phyloP scores from a whole-genome alignment of 1,284 basidiomycete genomes.

The Ceratobasidium papillatum region DNA sequence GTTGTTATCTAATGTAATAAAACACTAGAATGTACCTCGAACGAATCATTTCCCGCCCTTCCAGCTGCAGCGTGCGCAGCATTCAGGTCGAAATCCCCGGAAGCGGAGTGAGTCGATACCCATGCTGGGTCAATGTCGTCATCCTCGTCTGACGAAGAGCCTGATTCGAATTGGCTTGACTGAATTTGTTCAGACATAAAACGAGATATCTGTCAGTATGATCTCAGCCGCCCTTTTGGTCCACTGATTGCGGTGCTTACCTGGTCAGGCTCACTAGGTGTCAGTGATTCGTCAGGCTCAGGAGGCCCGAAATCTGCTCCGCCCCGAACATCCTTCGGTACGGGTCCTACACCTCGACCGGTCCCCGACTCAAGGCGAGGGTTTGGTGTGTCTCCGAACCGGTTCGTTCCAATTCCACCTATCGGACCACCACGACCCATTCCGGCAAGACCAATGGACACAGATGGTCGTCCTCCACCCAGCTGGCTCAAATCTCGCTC shows the following conservation, averaged over 20 bases:
- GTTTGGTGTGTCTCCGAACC: constrained; percentile 62
- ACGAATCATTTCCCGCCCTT: constrained; percentile 60
- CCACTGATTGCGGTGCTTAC: constrained; percentile 53
- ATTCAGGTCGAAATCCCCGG: constrained; percentile 64
- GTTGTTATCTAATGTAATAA: constrained; percentile 44
- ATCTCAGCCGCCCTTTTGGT: not conserved
- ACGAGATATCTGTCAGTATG: constrained; percentile 66
- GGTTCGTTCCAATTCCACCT: constrained; percentile 47
- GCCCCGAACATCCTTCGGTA: constrained; percentile 56
- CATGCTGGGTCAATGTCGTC: constrained; percentile 78
- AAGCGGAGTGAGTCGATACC: constrained; percentile 65
- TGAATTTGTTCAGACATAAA: constrained; percentile 79
- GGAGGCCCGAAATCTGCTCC: constrained; percentile 72
- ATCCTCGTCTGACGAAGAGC: constrained; percentile 58
- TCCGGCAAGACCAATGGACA: constrained; percentile 46
- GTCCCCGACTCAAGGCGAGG: constrained; percentile 50
- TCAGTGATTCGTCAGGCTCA: constrained; percentile 54
- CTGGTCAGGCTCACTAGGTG: constrained; percentile 58
- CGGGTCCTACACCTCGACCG: constrained; percentile 19
- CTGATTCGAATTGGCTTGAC: constrained; percentile 63
- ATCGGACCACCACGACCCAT: constrained; percentile 39
- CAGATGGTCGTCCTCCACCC: constrained; percentile 67
- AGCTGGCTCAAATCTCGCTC: constrained; percentile 79
- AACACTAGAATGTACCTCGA: constrained; percentile 54
- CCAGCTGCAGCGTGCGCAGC: constrained; percentile 51